Base-by-base conservation (phyloP, 805 yeast species). In the Candida palmyrensis region DNA sequence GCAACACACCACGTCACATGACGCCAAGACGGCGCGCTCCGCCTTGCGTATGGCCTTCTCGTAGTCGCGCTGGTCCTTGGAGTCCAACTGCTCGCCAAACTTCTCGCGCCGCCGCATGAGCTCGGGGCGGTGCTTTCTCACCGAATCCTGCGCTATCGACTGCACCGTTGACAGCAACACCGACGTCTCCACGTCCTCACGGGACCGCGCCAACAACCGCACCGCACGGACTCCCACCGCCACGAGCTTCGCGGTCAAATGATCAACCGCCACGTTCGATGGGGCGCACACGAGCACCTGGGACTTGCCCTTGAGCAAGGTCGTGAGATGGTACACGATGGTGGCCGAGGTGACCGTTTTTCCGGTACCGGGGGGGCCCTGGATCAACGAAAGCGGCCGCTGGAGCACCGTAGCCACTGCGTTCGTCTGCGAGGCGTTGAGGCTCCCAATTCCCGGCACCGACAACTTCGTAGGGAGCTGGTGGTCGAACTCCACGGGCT, bases 181-280 rank as follows among this genome's bases (percentile, higher is more conserved):
- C 0, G 79, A 62, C 36, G 78, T 67, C 41, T 82, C 94, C 13
- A 82, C 79, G 57, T 84, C 92, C 57, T 87, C 96, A 39, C 95
- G 68, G 26, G 82, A 71, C 47, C 70, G 77, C 2, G 96, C 94
- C 5, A 79, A 70, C 30, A 89, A 47, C 46, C 97, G 71, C 11
- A 85, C 83, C 22, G 87, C 95, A 13, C 76, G 76, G 37, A 89
- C 58, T 0, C 95, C 95, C 18, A 86, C 55, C n/a, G 57, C 53
- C 34, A 77, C 72, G 26, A 89, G 64, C 47, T 88, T 82, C 7
- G 70, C 71, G 2, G 96, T 86, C 36, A 89, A 67, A 61, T 89
- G 95, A 55, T 89, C 96, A 20, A 86, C 96, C 0, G 96, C 97
- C 31, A 89, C 90, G 56, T 89, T 89, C 14, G 96, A 88, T 15